phyloP scores from a whole-genome alignment of 305 asterid species.

The Fraxinus platypoda region DNA sequence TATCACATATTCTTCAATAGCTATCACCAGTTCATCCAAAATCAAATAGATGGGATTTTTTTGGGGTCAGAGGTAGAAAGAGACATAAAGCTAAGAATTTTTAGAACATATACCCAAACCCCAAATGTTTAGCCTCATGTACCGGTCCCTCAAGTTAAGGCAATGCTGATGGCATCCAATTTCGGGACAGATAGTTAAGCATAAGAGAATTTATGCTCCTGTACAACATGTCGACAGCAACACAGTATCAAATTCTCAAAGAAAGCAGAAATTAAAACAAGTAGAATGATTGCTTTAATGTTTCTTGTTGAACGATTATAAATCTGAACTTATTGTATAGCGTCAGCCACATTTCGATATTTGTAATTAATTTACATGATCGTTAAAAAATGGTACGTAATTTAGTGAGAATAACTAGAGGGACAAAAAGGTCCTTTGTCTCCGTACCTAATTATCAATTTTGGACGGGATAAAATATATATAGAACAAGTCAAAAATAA shows the following conservation, averaged over 20 bases:
- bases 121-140: background rate
- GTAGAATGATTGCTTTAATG: too few relatives aligned
- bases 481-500: too few relatives aligned
- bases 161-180: background rate
- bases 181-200: slow-evolving; percentile 3
- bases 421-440: too few relatives aligned
- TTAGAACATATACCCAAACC: background rate
- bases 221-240: background rate
- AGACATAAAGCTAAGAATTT: background rate
- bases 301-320: too few relatives aligned
- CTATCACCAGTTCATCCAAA: slow-evolving; percentile 1
- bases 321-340: too few relatives aligned
- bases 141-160: background rate
- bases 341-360: too few relatives aligned
- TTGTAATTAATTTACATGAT: too few relatives aligned
- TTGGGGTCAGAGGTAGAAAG: background rate
- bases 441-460: too few relatives aligned
- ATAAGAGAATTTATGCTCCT: slow-evolving; percentile 24
- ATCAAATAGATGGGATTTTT: slow-evolving; percentile 5
- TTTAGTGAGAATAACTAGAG: too few relatives aligned
- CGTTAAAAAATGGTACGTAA: too few relatives aligned
- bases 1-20: background rate
- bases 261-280: background rate
- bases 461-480: too few relatives aligned
- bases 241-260: background rate